phyloP scores from a whole-genome alignment of 257 asterid species.

The Sherardia arvensis region DNA sequence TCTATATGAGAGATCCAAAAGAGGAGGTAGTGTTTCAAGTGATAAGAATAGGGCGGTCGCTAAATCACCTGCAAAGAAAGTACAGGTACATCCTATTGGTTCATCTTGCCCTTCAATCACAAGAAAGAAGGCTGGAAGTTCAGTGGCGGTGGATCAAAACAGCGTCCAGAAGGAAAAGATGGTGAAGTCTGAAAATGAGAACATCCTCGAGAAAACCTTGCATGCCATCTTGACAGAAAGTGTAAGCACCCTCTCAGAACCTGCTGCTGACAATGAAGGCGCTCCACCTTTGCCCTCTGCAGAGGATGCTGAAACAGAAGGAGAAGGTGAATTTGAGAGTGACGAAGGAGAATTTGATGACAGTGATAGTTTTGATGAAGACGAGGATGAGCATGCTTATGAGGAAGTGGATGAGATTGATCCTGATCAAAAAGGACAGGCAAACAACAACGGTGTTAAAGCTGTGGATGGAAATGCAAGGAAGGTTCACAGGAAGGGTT shows the following conservation, averaged over 20 bases:
- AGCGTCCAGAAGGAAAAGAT: constrained; percentile 18
- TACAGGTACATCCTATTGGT: constrained; percentile 18
- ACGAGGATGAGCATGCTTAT: constrained; percentile 7
- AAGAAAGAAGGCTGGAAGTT: constrained; percentile 27
- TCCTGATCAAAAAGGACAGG: not conserved
- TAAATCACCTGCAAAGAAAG: constrained; percentile 33
- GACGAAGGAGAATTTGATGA: not conserved
- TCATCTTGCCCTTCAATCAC: constrained; percentile 23
- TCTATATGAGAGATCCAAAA: constrained; percentile 25
- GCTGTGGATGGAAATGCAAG: constrained; percentile 21
- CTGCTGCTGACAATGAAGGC: constrained; percentile 8
- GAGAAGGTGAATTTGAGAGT: constrained; percentile 5
- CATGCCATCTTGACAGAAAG: constrained; percentile 32
- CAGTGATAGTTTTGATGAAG: constrained; percentile 3
- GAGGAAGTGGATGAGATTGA: constrained; percentile 10
- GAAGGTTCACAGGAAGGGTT: constrained; percentile 28
- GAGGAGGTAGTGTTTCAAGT: constrained; percentile 12
- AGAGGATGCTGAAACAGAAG: constrained; percentile 25
- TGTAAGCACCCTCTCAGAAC: constrained; percentile 11
- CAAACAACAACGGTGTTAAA: constrained; percentile 14
- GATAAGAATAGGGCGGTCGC: constrained; percentile 17
- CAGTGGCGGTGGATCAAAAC: constrained; percentile 27
- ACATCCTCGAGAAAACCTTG: constrained; percentile 48
- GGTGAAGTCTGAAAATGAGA: constrained; percentile 21
- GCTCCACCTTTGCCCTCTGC: constrained; percentile 20